phyloP scores from a whole-genome alignment of 768 basidiomycete species.

The Russula sp. region DNA sequence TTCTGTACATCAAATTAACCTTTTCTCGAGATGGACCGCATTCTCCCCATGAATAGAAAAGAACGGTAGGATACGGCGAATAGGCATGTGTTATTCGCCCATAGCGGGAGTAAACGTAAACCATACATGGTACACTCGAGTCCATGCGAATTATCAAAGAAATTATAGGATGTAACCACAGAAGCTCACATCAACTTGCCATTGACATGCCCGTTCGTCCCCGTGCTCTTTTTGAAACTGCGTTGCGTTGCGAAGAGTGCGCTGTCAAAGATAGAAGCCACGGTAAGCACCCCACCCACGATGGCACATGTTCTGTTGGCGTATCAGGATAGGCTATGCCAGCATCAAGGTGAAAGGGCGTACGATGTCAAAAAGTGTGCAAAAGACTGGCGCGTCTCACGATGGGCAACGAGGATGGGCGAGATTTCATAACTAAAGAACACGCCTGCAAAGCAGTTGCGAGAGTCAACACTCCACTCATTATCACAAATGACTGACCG shows the following conservation, averaged over 20 bases:
- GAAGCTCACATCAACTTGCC: slow-evolving; percentile 23
- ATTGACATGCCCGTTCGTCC: slow-evolving; percentile 12
- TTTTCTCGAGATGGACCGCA: neutral
- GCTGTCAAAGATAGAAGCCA: slow-evolving; percentile 84
- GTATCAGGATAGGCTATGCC: slow-evolving; percentile 1
- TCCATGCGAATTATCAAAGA: neutral
- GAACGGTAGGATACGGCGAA: neutral
- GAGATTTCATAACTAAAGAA: slow-evolving; percentile 97
- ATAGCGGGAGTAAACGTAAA: neutral
- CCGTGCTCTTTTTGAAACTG: slow-evolving; percentile 56
- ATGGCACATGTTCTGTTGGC: slow-evolving; percentile 83
- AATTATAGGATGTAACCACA: neutral
- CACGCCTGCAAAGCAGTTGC: slow-evolving; percentile 40
- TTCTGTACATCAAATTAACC: neutral
- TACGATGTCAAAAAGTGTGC: slow-evolving; percentile 98
- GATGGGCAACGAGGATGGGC: slow-evolving; percentile 89
- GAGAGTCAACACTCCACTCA: neutral
- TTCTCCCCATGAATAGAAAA: neutral
- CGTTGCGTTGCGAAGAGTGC: slow-evolving; percentile 77
- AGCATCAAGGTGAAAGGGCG: slow-evolving; percentile 29
- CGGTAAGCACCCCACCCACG: slow-evolving; percentile 93
- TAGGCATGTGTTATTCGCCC: neutral
- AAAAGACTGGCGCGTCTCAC: slow-evolving; percentile 87
- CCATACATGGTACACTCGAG: slow-evolving; percentile 9
- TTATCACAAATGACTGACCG: neutral